phyloP scores from a whole-genome alignment of 2,329 filamentous ascomycete genomes.

The Cercospora sp. region DNA sequence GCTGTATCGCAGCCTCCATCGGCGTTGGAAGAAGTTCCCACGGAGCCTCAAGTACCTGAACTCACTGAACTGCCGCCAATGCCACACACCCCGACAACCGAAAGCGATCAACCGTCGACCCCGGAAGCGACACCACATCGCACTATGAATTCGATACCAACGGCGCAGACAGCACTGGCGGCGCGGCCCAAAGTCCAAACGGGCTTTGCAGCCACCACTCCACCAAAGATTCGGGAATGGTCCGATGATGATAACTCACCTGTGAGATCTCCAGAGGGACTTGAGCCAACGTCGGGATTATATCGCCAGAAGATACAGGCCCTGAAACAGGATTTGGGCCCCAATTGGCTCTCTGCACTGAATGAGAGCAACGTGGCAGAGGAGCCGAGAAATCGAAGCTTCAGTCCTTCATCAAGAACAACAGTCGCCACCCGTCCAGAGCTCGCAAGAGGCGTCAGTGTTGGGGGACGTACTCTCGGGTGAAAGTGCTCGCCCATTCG shows the following conservation, averaged over 20 bases:
- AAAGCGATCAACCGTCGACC: slow-evolving; percentile 32
- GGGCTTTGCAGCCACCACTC: slow-evolving; percentile 32
- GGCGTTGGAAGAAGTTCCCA: slow-evolving; percentile 19
- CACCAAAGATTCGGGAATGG: slow-evolving; percentile 33
- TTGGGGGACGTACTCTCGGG: slow-evolving; percentile 37
- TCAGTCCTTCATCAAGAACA: slow-evolving; percentile 33
- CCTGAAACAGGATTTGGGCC: slow-evolving; percentile 79
- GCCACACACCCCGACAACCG: slow-evolving; percentile 29
- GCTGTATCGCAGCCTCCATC: slow-evolving; percentile 38
- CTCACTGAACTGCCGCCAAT: slow-evolving; percentile 35
- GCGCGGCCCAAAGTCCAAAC: slow-evolving; percentile 34
- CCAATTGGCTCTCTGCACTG: slow-evolving; percentile 81
- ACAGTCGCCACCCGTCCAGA: slow-evolving; percentile 30
- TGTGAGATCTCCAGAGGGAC: slow-evolving; percentile 31
- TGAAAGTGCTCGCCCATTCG: slow-evolving; percentile 21
- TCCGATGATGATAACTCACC: slow-evolving; percentile 37
- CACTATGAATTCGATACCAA: slow-evolving; percentile 25
- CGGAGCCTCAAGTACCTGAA: slow-evolving; percentile 26
- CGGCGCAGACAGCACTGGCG: slow-evolving; percentile 18
- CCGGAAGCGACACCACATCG: slow-evolving; percentile 32
- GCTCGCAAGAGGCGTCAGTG: slow-evolving; percentile 33
- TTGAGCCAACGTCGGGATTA: slow-evolving; percentile 34
- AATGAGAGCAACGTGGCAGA: slow-evolving; percentile 67
- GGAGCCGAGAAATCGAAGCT: slow-evolving; percentile 26
- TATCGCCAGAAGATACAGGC: slow-evolving; percentile 89